These are phyloP conservation scores for Biancaea sappan DNA, from an alignment of 306 rosid species.

Conservation along the genomic window DNA sequence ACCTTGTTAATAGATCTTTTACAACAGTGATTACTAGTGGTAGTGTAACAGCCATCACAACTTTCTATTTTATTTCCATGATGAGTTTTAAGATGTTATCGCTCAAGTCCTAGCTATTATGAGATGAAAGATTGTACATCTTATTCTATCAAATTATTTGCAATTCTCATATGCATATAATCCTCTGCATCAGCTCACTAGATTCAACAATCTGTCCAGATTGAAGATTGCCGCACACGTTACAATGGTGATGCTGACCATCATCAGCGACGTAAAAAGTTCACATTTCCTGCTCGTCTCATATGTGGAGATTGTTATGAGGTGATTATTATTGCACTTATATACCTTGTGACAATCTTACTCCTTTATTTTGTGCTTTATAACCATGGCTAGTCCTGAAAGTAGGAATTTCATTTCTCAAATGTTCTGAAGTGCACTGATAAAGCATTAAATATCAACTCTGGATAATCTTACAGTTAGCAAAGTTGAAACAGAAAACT, in stretches of 20 bases:
- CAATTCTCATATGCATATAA: slow-evolving; percentile 9
- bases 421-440: slow-evolving; percentile 4
- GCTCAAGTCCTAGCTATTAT: slow-evolving; percentile 7
- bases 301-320: slow-evolving; percentile 91
- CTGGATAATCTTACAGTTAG: slow-evolving; percentile 9
- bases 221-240: slow-evolving; percentile 92
- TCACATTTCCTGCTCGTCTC: slow-evolving; percentile 89
- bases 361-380: slow-evolving; percentile 20
- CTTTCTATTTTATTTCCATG: slow-evolving; percentile 10
- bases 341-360: neutral
- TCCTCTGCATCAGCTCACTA: slow-evolving; percentile 26
- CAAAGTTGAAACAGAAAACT: neutral
- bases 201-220: slow-evolving; percentile 49
- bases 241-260: slow-evolving; percentile 93
- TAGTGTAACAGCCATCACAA: neutral
- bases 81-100: neutral
- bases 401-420: neutral
- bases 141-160: slow-evolving; percentile 21
- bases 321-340: slow-evolving; percentile 47
- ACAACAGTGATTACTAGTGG: neutral
- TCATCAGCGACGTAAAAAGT: slow-evolving; percentile 87
- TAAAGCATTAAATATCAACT: neutral
- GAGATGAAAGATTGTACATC: slow-evolving; percentile 13
- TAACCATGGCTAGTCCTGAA: neutral
- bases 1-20: neutral